Percentiles rank a stretch among this genome's conserved stretches.
phyloP scores from a whole-genome alignment of 305 asterid genomes.

The Withania somnifera region DNA sequence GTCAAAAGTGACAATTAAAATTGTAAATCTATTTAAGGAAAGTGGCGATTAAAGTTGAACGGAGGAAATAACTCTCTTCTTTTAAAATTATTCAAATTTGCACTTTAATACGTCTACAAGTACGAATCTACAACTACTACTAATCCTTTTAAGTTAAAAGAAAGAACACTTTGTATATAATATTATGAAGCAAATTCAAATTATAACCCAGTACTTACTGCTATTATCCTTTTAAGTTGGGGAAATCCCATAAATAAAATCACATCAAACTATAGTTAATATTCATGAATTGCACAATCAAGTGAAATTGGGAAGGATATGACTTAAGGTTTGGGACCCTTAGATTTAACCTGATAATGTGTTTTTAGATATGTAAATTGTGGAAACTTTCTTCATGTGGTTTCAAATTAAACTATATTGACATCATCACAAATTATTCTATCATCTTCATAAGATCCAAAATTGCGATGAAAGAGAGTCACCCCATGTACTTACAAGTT shows the following conservation, averaged over 20 bases:
- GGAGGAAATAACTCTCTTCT: not conserved
- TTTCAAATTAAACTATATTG: not conserved
- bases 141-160: not conserved
- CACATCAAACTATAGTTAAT: not conserved
- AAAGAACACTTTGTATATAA: not conserved
- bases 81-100: not conserved
- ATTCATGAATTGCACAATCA: not conserved
- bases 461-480: not conserved
- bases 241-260: not conserved
- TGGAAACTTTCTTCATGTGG: not conserved
- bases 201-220: not conserved
- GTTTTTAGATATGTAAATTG: not conserved
- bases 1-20: no score
- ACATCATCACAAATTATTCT: not conserved
- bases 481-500: not conserved
- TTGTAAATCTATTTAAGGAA: no score
- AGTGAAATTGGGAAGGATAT: not conserved
- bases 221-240: not conserved
- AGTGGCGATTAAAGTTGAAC: no score
- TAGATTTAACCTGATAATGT: not conserved
- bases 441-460: not conserved
- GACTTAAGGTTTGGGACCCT: not conserved
- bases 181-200: not conserved
- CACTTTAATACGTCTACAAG: not conserved
- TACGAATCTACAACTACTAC: not conserved